phyloP scores from a whole-genome alignment of 176 grass and related monocot genomes.

The Tillandsia fasciculata region DNA sequence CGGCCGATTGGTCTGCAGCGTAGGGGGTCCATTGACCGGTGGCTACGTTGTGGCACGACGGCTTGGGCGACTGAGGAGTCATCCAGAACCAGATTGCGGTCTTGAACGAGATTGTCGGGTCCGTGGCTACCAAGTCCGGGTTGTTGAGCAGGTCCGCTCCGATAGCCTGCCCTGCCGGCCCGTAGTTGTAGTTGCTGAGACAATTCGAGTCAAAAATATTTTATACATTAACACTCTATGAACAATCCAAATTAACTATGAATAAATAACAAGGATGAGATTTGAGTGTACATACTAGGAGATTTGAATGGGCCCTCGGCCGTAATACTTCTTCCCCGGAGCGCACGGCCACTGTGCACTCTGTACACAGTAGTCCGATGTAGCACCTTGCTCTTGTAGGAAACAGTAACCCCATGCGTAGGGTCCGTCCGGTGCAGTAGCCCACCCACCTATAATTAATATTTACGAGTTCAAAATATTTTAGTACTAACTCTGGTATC shows the following conservation, averaged over 20 bases:
- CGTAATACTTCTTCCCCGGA: constrained; percentile 33
- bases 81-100: no score
- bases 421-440: constrained; percentile 21
- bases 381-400: constrained; percentile 13
- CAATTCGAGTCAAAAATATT: no score
- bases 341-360: constrained; percentile 32
- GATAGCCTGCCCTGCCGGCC: no score
- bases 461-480: not conserved
- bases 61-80: not conserved
- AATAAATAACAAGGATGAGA: no score
- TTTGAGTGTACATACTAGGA: constrained; percentile 22
- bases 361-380: constrained; percentile 25
- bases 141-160: no score
- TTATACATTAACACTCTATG: no score
- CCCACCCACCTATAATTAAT: constrained; percentile 33
- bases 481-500: no score
- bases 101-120: no score
- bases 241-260: no score
- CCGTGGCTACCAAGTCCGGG: no score
- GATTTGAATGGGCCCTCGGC: constrained; percentile 52
- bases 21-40: not conserved
- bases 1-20: not conserved
- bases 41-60: not conserved
- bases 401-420: constrained; percentile 40
- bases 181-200: no score